Evolutionary conservation across 495 filamentous ascomycete genomes (phyloP), one percentile per base, ranked within the genome.

Genomic region (Podospora pseudocomata): DNA sequence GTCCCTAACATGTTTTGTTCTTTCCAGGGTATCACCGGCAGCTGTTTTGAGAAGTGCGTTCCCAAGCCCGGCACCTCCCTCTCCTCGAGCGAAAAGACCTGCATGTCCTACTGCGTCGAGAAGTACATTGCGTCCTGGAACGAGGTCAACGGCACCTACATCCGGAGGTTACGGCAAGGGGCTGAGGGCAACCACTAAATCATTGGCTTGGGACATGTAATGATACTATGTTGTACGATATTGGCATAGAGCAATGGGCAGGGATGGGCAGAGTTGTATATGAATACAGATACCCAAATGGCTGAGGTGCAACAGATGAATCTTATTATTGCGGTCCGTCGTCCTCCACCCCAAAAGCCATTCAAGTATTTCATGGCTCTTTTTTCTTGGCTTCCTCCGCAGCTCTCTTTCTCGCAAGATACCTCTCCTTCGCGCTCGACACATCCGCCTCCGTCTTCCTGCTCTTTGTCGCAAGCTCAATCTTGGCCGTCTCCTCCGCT

Each of bases 121-220:
- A 99, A 99, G 82, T 99, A 99, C 83, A 96, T 97, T 85, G 80
- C 84, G 27, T 86, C 91, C 39, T 99, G 96, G 96, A 97, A 97
- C 78, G 82, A 84, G 66, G 90, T 96, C 67, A 92, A 88, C 79
- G 76, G 85, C 67, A 83, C 88, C 28, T 97, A 96, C 76, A 84
- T 97, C 70, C 74, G 74, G 61, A 85, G 92, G 73, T 84, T 96
- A 79, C 88, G 91, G 74, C 81, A 84, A 67, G 89, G 92, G 64
- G 65, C 72, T 7, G 65, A 71, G 7, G 71, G 67, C 23, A 73
- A 73, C 71, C 62, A 68, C 27, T 56, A 32, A 53, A 44, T 34
- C 19, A 72, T 23, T 26, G 59, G 59, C 27, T 26, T 58, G 34
- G 15, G 19, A 67, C 30, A 5, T 19, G 49, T 65, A 16, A 54